phyloP scores from a whole-genome alignment of 78 protist genomes.

The Protostelium mycophagum region DNA sequence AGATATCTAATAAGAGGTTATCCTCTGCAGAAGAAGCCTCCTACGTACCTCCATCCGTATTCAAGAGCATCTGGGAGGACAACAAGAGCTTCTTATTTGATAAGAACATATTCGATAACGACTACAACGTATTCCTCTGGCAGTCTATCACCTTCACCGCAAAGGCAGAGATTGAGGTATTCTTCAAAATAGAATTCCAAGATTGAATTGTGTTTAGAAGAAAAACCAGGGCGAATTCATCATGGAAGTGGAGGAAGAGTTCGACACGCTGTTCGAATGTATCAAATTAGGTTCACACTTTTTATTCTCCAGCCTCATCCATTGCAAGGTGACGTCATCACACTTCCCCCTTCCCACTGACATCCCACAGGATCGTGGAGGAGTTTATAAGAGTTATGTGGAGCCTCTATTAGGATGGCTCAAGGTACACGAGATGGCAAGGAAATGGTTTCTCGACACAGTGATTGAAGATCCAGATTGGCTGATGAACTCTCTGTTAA shows the following conservation, averaged over 20 bases:
- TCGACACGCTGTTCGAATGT: neutral
- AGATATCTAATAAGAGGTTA: neutral
- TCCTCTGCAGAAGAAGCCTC: neutral
- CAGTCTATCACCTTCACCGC: conserved; percentile 10
- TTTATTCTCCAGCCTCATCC: neutral
- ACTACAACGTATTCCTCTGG: conserved; percentile 40
- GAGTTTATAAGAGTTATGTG: conserved; percentile 18
- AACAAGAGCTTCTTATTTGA: conserved; percentile 68
- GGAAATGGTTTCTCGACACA: conserved; percentile 34
- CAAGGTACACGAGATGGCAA: conserved; percentile 1
- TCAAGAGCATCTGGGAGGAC: conserved; percentile 53
- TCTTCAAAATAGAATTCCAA: neutral
- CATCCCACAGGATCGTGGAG: neutral
- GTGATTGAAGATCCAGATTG: conserved; percentile 20
- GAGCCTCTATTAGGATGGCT: neutral
- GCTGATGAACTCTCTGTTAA: conserved; percentile 23
- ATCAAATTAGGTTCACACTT: neutral
- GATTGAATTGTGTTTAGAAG: conserved; percentile 2
- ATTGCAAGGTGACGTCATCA: neutral
- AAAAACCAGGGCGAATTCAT: conserved; percentile 7
- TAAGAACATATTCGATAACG: conserved; percentile 54
- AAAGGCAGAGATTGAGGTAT: neutral
- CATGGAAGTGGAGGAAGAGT: neutral
- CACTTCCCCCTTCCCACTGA: neutral
- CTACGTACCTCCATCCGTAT: conserved; percentile 44